Evolutionary conservation across 1,284 basidiomycete species (phyloP), one percentile per base, ranked within the genome.

Genomic region (Marasmius fiardii): DNA sequence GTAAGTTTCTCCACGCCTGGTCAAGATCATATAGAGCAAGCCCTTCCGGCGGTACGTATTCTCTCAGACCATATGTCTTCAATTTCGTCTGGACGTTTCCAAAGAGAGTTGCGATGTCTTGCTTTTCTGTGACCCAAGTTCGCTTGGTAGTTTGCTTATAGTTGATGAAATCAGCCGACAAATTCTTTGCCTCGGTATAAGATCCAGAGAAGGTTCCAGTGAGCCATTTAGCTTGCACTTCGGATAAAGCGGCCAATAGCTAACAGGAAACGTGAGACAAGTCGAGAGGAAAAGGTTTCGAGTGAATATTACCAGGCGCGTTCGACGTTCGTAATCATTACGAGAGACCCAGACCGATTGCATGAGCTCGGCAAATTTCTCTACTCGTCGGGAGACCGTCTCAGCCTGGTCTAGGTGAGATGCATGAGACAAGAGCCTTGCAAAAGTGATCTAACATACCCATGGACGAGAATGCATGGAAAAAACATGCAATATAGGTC

Each of bases 391-490:
- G 1, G 93, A 92, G 18, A 95, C 94, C 0, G 93, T 97, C 68
- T 98, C 94, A 4, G 92, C 90, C 71, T 98, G 95, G 65, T 98
- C 95, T 96, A 60, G 23, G 54, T 8, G 34, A 47, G 44, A 20
- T 41, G n/a, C 41, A 0, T 47, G 26, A 51, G 49, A n/a, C 12
- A 24, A 56, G 18, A 41, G n/a, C 11, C 50, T 37, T n/a, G 39
- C 14, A n/a, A 53, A 24, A 51, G 44, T 51, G 43, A 34, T 10
- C 26, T 43, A 44, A 68, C 82, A 60, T 62, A 93, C 94, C 93
- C 88, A 97, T 95, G 1, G 92, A 89, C 0, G 94, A 96, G 70
- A 99, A 99, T 0, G 96, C 96, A 69, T 99, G 96, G 78, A 99
- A 99, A 73, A 84, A 98, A 66, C 94, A 94, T 35, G 96, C 96